These are phyloP conservation scores for Heterobasidion occidentale DNA, from an alignment of 1,284 basidiomycete genomes.

Conservation along the genomic window DNA sequence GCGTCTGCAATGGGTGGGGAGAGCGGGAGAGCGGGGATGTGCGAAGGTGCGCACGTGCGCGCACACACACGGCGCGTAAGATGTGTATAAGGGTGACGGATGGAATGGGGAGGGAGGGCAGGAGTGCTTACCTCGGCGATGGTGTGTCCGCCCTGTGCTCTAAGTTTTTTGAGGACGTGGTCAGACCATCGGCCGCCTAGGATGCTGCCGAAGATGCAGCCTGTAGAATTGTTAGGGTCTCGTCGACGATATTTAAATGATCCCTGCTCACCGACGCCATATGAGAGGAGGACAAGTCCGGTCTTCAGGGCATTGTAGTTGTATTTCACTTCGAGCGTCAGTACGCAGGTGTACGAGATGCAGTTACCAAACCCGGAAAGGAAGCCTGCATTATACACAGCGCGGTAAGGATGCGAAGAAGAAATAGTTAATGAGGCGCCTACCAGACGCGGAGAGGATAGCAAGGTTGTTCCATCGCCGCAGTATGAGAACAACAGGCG, in stretches of 20 bases:
- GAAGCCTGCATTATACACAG: conserved; percentile 53
- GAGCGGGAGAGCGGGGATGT: neutral
- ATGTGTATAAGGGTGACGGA: neutral
- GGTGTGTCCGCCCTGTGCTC: conserved; percentile 45
- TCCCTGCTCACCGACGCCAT: conserved; percentile 51
- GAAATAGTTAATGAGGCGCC: neutral
- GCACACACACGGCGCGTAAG: neutral
- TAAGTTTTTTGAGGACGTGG: conserved; percentile 46
- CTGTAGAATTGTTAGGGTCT: conserved; percentile 21
- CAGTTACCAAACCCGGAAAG: conserved; percentile 71
- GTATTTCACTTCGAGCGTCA: conserved; percentile 60
- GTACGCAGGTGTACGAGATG: conserved; percentile 63
- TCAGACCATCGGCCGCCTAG: conserved; percentile 79
- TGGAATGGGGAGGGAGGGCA: neutral
- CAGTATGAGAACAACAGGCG: conserved; percentile 51
- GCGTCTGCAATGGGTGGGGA: conserved; percentile 42
- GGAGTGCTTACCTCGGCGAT: conserved; percentile 52
- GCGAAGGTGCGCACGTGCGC: too few relatives aligned
- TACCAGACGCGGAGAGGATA: conserved; percentile 66
- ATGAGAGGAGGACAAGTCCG: conserved; percentile 70
- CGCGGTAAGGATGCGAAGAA: conserved; percentile 28
- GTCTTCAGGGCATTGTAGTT: conserved; percentile 63
- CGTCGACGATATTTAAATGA: neutral
- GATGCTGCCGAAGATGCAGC: conserved; percentile 63
- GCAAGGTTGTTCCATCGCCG: conserved; percentile 58